Base-by-base conservation (phyloP, 495 filamentous ascomycete genomes). In the Parmelia sp. region DNA sequence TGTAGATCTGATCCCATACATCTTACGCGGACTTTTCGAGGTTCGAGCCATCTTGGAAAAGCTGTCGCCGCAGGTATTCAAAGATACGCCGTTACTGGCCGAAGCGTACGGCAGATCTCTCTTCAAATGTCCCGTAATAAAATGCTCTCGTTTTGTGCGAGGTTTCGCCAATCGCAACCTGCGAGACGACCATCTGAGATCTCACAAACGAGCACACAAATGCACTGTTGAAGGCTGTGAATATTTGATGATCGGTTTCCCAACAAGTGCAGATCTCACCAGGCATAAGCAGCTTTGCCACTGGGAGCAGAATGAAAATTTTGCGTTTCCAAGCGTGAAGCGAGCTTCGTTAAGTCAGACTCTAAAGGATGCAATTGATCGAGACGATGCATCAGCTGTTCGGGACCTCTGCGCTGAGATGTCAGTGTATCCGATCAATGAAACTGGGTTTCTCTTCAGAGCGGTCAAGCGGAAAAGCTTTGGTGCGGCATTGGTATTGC, bases 331-430 rank as follows among this genome's bases (percentile, higher is more conserved):
- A 19, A 61, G 27, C 4, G 36, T 65, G 10, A 6, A 21, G 47
- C 45, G 12, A 1, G 47, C 19, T 21, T 61, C 58, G 12, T 23
- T 25, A 15, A 37, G 37, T 21, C 40, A 56, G 25, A 23, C 58
- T 57, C 64, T 65, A 7, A 40, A 65, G 11, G 47, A 65, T 61
- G 64, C 64, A 12, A 65, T 65, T 17, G 58, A 65, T 57, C 25
- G 59, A 25, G 58, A 65, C 40, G 64, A 65, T 5, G 49, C 21
- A 4, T 11, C 36, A 35, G 64, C 58, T 25, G 27, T 65, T 33
- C 58, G 49, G 21, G 64, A 45, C 25, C 21, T 65, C 47, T 65
- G 58, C n/a, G 58, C 17, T 45, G 58, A 36, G 19, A 4, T 14
- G 19, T 27, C 4, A 14, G n/a, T 8, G n/a, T 25, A 10, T 27